Percentiles rank a stretch among this genome's conserved stretches.
Conservation (phyloP, 2,329 filamentous ascomycete genomes). For the Parafenestella ontariensis region DNA sequence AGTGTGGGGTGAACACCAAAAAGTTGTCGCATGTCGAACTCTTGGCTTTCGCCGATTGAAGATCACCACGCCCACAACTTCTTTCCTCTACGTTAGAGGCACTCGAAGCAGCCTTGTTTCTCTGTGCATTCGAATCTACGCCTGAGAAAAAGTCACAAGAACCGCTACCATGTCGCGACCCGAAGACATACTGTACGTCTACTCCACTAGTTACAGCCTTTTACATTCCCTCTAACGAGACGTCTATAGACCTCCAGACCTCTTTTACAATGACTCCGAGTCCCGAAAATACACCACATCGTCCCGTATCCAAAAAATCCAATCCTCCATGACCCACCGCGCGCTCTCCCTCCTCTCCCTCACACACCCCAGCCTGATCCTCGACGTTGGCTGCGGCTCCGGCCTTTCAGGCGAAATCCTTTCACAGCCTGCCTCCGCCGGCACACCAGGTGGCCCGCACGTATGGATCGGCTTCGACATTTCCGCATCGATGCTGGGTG, state of each 20-base stretch:
- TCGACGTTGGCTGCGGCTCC: conserved; percentile 96
- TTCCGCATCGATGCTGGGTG: conserved; percentile 92
- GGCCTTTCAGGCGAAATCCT: conserved; percentile 95
- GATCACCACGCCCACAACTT: background rate
- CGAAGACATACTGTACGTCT: conserved; percentile 84
- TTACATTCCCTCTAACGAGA: conserved; percentile 19
- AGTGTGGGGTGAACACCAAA: conserved; percentile 34
- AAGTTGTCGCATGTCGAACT: conserved; percentile 29
- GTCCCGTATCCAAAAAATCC: conserved; percentile 93
- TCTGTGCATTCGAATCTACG: background rate
- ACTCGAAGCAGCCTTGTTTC: background rate
- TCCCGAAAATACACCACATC: conserved; percentile 97
- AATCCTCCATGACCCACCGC: conserved; percentile 91
- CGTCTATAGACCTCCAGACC: conserved; percentile 78
- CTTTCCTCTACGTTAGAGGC: background rate
- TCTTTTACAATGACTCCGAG: conserved; percentile 96
- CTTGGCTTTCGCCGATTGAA: conserved; percentile 16
- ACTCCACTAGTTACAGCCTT: conserved; percentile 6
- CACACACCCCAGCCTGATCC: conserved; percentile 79
- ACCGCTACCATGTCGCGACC: conserved; percentile 84
- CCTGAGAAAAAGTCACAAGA: background rate
- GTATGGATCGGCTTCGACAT: conserved; percentile 98
- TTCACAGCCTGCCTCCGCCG: conserved; percentile 70
- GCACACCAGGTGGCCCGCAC: conserved; percentile 77
- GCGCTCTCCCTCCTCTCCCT: conserved; percentile 92